A percentile compares a stretch with the other conserved stretches of the same genome.
Evolutionary conservation across 176 grass and related monocot species (phyloP).

Genomic region (Triticum urartu): DNA sequence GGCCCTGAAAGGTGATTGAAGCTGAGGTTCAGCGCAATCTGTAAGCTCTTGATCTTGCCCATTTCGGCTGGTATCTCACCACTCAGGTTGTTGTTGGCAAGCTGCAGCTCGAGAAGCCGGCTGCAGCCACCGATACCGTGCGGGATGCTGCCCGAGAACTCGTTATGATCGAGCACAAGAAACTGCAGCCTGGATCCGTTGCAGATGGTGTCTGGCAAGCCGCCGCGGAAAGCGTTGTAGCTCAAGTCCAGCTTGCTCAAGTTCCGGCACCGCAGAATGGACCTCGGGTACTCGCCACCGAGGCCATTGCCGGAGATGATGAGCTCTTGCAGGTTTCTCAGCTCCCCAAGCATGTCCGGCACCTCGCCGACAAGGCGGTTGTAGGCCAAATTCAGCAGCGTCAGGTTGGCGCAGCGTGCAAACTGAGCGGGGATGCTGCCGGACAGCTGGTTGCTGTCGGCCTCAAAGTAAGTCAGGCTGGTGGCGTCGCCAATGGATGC

Average conservation of each 20-base stretch:
- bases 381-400: slow-evolving; percentile 76
- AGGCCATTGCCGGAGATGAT: slow-evolving; percentile 69
- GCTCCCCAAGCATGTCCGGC: slow-evolving; percentile 55
- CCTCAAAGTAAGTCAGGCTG: slow-evolving; percentile 93
- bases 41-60: slow-evolving; percentile 83
- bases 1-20: slow-evolving; percentile 69
- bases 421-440: slow-evolving; percentile 69
- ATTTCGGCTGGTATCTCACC: slow-evolving; percentile 78
- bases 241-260: slow-evolving; percentile 93
- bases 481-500: slow-evolving; percentile 57
- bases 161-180: slow-evolving; percentile 79
- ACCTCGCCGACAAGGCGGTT: slow-evolving; percentile 67
- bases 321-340: slow-evolving; percentile 80
- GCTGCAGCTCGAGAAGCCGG: slow-evolving; percentile 70
- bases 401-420: slow-evolving; percentile 73
- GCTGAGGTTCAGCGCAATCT: slow-evolving; percentile 94
- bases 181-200: slow-evolving; percentile 79
- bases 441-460: slow-evolving; percentile 66
- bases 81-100: slow-evolving; percentile 74
- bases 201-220: slow-evolving; percentile 63
- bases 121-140: slow-evolving; percentile 52
- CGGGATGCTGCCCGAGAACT: slow-evolving; percentile 56
- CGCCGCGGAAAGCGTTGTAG: slow-evolving; percentile 60
- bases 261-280: slow-evolving; percentile 70
- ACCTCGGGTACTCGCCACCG: slow-evolving; percentile 59